Evolutionary conservation across 306 rosid species (phyloP).

Genomic region (Prunus kanzakura): DNA sequence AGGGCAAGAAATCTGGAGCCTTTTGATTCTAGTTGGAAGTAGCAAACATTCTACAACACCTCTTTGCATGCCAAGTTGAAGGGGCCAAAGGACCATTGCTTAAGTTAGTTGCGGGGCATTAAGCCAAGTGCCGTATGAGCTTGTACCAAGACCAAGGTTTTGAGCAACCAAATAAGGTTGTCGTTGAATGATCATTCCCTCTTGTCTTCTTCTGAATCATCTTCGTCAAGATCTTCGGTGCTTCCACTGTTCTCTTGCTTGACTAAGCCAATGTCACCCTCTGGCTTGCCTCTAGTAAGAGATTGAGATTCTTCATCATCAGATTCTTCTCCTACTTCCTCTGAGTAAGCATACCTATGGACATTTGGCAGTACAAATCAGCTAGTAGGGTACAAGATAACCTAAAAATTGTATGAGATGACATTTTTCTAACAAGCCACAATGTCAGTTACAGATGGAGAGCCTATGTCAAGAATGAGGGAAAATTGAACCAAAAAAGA

Average conservation of each 20-base stretch:
- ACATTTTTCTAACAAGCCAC: background rate
- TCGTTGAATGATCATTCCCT: constrained; percentile 48
- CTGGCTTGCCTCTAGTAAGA: constrained; percentile 56
- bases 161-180: background rate
- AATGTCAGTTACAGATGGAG: background rate
- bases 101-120: constrained; percentile 7
- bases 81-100: constrained; percentile 19
- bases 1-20: constrained; percentile 30
- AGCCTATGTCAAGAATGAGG: background rate
- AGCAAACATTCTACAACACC: constrained; percentile 45
- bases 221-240: constrained; percentile 33
- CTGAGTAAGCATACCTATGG: constrained; percentile 88
- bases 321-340: constrained; percentile 72
- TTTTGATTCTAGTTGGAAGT: constrained; percentile 19
- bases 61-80: constrained; percentile 22
- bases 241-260: constrained; percentile 55
- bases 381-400: background rate
- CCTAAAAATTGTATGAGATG: background rate
- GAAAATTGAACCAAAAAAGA: background rate
- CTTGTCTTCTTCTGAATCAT: constrained; percentile 74
- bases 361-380: constrained; percentile 20
- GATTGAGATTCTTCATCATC: constrained; percentile 83
- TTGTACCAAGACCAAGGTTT: background rate
- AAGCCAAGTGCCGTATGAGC: background rate
- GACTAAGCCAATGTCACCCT: constrained; percentile 60